phyloP scores from a whole-genome alignment of 2,329 filamentous ascomycete genomes.

The Stemphylium vesicarium region DNA sequence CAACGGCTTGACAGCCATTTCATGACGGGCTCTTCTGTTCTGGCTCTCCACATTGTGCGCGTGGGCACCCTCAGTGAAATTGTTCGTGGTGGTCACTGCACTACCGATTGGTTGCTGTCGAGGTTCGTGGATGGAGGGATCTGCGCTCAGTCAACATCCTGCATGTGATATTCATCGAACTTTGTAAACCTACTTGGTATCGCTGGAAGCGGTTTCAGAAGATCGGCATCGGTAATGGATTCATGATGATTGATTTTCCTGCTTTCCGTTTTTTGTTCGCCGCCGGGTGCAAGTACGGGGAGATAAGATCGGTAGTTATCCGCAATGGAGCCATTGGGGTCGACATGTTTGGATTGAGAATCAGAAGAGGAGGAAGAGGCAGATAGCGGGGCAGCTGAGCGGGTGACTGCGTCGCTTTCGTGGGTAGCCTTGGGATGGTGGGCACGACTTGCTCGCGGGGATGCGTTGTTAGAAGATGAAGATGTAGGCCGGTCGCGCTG shows the following conservation, averaged over 20 bases:
- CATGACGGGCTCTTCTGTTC: not conserved
- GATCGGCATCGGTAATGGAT: conserved; percentile 7
- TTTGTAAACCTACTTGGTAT: conserved; percentile 14
- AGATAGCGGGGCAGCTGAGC: not conserved
- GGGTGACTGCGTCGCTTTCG: not conserved
- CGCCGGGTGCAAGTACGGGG: conserved; percentile 19
- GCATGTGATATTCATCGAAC: not conserved
- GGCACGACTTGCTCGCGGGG: conserved; percentile 8
- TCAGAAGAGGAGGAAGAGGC: not conserved
- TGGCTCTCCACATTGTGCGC: not conserved
- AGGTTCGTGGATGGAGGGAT: not conserved
- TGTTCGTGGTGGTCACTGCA: conserved; percentile 4
- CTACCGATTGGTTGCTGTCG: conserved; percentile 2
- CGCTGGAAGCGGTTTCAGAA: conserved; percentile 8
- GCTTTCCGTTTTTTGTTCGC: conserved; percentile 22
- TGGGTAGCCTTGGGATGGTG: conserved; percentile 16
- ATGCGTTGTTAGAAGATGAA: conserved; percentile 1
- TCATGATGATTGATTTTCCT: conserved; percentile 32
- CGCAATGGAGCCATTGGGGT: conserved; percentile 24
- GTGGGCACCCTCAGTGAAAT: not conserved
- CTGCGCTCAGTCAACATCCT: conserved; percentile 9
- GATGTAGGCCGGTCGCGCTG: not conserved
- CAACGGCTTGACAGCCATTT: conserved; percentile 3
- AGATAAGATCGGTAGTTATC: conserved; percentile 31
- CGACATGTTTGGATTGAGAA: conserved; percentile 1